phyloP scores from a whole-genome alignment of 495 filamentous ascomycete species.

The Talaromyces adpressus region DNA sequence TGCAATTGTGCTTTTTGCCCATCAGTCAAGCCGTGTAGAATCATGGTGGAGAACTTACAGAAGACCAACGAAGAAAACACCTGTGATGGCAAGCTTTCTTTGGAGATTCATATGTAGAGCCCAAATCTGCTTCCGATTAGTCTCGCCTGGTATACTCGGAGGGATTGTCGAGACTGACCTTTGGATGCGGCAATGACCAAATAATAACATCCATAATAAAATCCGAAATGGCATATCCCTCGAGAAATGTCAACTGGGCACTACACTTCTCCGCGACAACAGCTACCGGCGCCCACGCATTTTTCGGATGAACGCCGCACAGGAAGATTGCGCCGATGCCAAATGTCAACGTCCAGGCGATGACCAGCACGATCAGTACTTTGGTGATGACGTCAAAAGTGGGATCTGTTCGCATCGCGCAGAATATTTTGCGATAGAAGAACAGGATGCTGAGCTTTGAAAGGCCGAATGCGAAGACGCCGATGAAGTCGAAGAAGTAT shows the following conservation, averaged over 20 bases:
- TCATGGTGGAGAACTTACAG: no score
- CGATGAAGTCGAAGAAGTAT: conserved; percentile 5
- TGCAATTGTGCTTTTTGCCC: neutral
- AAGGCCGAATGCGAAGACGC: neutral
- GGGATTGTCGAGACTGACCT: neutral
- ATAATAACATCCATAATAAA: conserved; percentile 4
- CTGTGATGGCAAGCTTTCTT: neutral
- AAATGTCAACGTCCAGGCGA: neutral
- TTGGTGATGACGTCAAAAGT: neutral
- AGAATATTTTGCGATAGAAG: neutral
- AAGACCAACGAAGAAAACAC: conserved; percentile 1
- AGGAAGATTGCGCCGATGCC: neutral
- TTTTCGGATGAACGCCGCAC: neutral
- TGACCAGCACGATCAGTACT: neutral
- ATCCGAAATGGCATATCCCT: conserved; percentile 2
- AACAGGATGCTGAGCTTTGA: neutral
- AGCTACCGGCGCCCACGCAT: conserved; percentile 1
- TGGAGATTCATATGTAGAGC: neutral
- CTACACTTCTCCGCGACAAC: neutral
- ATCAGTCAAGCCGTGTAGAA: no score
- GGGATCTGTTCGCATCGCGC: neutral
- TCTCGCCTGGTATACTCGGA: neutral
- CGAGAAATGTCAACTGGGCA: neutral
- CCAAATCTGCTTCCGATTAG: neutral
- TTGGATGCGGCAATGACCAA: neutral